phyloP scores from a whole-genome alignment of 208 protist genomes.

The Crithidia mellificae region DNA sequence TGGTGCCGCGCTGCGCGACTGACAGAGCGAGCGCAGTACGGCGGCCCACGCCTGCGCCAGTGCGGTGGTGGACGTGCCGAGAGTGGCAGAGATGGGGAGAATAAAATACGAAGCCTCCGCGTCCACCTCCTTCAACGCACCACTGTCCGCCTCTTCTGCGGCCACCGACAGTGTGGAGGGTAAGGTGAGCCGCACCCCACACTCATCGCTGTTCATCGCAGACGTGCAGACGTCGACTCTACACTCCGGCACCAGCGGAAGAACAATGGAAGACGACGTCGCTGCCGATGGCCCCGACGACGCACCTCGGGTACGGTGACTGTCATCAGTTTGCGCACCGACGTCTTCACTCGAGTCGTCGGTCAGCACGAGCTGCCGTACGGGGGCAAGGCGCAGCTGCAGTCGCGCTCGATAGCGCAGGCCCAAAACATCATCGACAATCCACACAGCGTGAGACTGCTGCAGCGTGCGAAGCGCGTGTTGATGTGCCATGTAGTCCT shows the following conservation, averaged over 20 bases:
- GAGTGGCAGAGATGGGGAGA: neutral
- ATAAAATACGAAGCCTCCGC: conserved; percentile 5
- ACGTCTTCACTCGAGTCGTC: conserved; percentile 9
- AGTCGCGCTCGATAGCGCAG: conserved; percentile 29
- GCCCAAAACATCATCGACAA: conserved; percentile 26
- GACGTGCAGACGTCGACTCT: neutral
- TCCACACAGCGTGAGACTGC: conserved; percentile 26
- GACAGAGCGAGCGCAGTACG: conserved; percentile 11
- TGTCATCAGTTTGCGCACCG: too few species aligned
- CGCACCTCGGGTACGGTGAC: too few species aligned
- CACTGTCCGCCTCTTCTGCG: neutral
- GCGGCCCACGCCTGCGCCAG: conserved; percentile 4
- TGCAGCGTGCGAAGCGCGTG: conserved; percentile 18
- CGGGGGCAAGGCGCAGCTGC: conserved; percentile 21
- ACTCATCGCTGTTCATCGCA: neutral
- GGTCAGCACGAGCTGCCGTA: conserved; percentile 12
- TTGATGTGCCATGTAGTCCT: conserved; percentile 36
- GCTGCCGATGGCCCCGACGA: too few species aligned
- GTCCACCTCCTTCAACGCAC: neutral
- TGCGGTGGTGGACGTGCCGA: neutral
- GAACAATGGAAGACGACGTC: neutral
- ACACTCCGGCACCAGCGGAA: conserved; percentile 21
- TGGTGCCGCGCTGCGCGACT: neutral
- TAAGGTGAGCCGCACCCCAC: conserved; percentile 5
- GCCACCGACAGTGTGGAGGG: neutral